Percentiles rank a stretch among this genome's conserved stretches.
Conservation (phyloP, 495 filamentous ascomycete genomes). For the Penicillium desertorum region DNA sequence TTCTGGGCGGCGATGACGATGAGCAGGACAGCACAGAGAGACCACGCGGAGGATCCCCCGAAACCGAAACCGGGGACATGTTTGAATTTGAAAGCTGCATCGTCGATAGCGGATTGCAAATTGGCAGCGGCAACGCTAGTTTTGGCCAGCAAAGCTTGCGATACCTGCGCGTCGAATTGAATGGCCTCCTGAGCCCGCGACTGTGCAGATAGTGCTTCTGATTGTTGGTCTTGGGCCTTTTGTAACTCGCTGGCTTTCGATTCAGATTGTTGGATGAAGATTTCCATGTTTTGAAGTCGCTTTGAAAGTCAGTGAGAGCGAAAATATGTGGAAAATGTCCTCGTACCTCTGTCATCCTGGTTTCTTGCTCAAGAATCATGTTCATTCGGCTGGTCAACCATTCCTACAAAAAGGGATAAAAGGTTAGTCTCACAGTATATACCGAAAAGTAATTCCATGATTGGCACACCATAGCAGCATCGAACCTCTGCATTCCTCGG, state of each 20-base stretch:
- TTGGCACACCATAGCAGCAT: conserved; percentile 34
- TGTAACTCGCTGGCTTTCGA: conserved; percentile 37
- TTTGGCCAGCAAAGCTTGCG: conserved; percentile 42
- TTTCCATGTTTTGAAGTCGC: conserved; percentile 40
- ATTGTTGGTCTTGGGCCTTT: conserved; percentile 39
- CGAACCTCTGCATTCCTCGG: conserved; percentile 33
- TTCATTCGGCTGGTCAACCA: conserved; percentile 35
- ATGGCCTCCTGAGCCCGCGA: conserved; percentile 37
- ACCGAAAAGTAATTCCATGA: too few relatives aligned
- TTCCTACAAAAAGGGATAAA: conserved; percentile 8
- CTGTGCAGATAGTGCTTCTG: conserved; percentile 34
- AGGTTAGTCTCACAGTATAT: not conserved
- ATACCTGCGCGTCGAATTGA: conserved; percentile 34
- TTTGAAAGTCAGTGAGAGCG: conserved; percentile 24
- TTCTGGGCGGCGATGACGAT: conserved; percentile 29
- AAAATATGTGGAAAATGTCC: not conserved
- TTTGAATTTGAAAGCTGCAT: conserved; percentile 38
- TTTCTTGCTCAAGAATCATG: conserved; percentile 35
- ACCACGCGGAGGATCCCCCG: conserved; percentile 28
- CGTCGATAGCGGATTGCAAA: conserved; percentile 43
- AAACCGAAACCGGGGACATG: conserved; percentile 27
- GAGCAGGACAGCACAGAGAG: conserved; percentile 25
- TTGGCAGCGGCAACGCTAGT: conserved; percentile 38
- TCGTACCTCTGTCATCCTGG: conserved; percentile 35
- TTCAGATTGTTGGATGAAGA: conserved; percentile 37